A percentile compares a stretch with the other conserved stretches of the same genome.
phyloP scores from a whole-genome alignment of 2,329 filamentous ascomycete species.

The Fusarium longipes region DNA sequence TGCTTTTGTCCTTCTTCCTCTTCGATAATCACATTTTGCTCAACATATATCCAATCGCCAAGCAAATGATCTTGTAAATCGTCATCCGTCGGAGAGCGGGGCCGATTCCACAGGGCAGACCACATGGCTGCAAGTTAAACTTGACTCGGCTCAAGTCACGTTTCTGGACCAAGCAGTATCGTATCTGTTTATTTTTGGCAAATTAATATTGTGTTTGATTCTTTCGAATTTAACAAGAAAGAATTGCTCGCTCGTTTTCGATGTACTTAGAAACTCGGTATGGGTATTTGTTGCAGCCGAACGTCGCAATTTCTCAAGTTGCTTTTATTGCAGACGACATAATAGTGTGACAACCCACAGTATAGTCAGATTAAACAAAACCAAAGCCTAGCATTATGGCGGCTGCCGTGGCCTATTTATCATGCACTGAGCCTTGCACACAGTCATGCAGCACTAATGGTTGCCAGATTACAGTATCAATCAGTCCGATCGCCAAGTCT shows the following conservation, averaged over 20 bases:
- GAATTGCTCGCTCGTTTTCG: neutral
- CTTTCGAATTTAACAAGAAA: neutral
- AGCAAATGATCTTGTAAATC: conserved; percentile 31
- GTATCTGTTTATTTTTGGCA: neutral
- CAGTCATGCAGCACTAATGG: conserved; percentile 14
- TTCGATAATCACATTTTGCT: conserved; percentile 2
- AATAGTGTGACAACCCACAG: neutral
- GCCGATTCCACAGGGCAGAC: conserved; percentile 25
- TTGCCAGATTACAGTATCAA: neutral
- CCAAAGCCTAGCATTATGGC: neutral
- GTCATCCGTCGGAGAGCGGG: conserved; percentile 23
- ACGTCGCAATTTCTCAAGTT: neutral
- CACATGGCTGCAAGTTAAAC: conserved; percentile 13
- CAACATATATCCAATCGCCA: conserved; percentile 34
- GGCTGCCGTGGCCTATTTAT: conserved; percentile 37
- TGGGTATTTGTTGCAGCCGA: neutral
- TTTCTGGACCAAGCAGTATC: conserved; percentile 3
- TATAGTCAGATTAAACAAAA: neutral
- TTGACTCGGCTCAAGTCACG: conserved; percentile 18
- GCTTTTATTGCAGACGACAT: neutral
- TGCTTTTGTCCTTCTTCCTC: neutral
- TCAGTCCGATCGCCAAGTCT: conserved; percentile 22
- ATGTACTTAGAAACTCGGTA: neutral
- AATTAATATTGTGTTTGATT: neutral
- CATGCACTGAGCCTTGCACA: conserved; percentile 23